Evolutionary conservation across 768 basidiomycete species (phyloP), one percentile per base, ranked within the genome.

Genomic region (Boletus coccyginus): DNA sequence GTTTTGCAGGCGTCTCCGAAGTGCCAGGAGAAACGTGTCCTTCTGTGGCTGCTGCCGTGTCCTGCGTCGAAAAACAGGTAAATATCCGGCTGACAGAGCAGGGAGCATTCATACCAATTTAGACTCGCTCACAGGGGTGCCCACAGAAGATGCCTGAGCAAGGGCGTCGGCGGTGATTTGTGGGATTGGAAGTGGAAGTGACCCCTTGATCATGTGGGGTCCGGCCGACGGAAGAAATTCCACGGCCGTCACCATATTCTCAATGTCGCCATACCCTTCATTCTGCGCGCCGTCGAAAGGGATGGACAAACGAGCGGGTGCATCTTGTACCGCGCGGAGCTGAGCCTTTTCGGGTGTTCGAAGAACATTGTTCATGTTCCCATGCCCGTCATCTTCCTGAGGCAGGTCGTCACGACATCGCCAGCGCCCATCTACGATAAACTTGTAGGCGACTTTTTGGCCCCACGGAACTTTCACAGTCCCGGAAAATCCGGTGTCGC

Each of bases 361-460:
- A 60, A 81, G 79, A 50, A 89, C 73, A 67, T 92, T 90, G 70
- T 93, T 93, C 19, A 85, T 66, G 69, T 86, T 87, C 16, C 89
- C 90, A 21, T 73, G 71, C 10, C 70, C 67, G 63, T 92, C 89
- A 1, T 72, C 66, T 70, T 89, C 87, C 50, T 81, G 83, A 7
- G 85, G 83, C 54, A 77, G 77, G 56, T 78, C 77, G 36, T 79
- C 76, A 46, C 77, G 76, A 46, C 78, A 76, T 46, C 74, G 62
- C 90, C 88, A 92, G 56, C 70, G 63, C 36, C 84, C 86, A 66
- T 93, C 91, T 51, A 92, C 89, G 67, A 92, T 75, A 67, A 84
- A 93, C 72, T 93, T 93, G 82, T 88, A 93, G 8, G 74, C 64
- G 54, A 89, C 73, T 63, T 83, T 86, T 48, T 80, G 66, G 46